Evolutionary conservation across 805 yeast species (phyloP).

Genomic region (Metschnikowia aberdeeniae): DNA sequence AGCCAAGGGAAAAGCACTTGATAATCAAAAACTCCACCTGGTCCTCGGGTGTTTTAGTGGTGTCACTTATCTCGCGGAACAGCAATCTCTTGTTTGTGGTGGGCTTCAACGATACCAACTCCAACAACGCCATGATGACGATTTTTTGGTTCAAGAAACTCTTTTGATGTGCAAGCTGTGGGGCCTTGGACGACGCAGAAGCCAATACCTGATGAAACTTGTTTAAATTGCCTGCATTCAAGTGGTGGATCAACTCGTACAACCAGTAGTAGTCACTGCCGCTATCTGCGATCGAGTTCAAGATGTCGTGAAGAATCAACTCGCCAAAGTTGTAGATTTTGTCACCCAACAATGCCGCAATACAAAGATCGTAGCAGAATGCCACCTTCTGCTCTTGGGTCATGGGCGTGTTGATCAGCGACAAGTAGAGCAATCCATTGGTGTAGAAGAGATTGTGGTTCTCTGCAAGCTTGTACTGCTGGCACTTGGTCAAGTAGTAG

Average conservation of each 20-base stretch:
- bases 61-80: slow-evolving; percentile 65
- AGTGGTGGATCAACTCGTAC: slow-evolving; percentile 58
- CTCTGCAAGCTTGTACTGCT: slow-evolving; percentile 64
- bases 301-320: slow-evolving; percentile 82
- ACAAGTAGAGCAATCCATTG: slow-evolving; percentile 75
- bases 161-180: slow-evolving; percentile 55
- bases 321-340: slow-evolving; percentile 95
- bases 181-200: slow-evolving; percentile 38
- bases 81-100: slow-evolving; percentile 69
- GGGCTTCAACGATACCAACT: slow-evolving; percentile 74
- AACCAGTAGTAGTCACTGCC: slow-evolving; percentile 63
- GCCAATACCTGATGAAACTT: slow-evolving; percentile 53
- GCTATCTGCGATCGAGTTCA: slow-evolving; percentile 43
- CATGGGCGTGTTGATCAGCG: slow-evolving; percentile 55
- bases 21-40: slow-evolving; percentile 89
- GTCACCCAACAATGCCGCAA: slow-evolving; percentile 88
- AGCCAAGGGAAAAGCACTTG: slow-evolving; percentile 81
- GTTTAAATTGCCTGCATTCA: slow-evolving; percentile 75
- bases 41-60: slow-evolving; percentile 61
- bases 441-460: slow-evolving; percentile 82
- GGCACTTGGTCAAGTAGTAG: slow-evolving; percentile 75
- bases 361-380: slow-evolving; percentile 62
- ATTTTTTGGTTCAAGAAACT: slow-evolving; percentile 82
- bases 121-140: slow-evolving; percentile 87
- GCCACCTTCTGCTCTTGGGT: slow-evolving; percentile 42